Base-by-base conservation (phyloP, 129 eudicot species). In the Tagetes erecta region DNA sequence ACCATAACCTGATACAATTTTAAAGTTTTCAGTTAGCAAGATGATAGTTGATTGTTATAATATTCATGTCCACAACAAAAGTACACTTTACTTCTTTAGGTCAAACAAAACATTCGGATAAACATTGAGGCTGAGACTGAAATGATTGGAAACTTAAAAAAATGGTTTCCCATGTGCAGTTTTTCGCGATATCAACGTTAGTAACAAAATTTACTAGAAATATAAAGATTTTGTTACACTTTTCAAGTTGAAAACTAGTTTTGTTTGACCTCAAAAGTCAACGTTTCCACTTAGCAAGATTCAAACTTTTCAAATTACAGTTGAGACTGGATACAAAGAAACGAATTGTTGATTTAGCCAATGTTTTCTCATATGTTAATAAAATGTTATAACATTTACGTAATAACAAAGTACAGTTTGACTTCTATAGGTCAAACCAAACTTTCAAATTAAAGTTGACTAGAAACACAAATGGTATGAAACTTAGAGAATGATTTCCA, bases 1-100 rank as follows among this genome's bases (percentile, higher is more conserved):
- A 91, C 82, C 80, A 88, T 71, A 64, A 91, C 97, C 97, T 91
- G 87, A 45, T 74, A 52, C 75, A 57, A 68, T 44, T 70, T 67
- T 37, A 2, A 63, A 11, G 12, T 56, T 45, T 67, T 37, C 14
- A 51, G 35, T 72, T n/a, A 70, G 33, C 35, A 34, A 33, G 27
- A 53, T 42, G 3, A 0, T 55, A 55, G 35, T 4, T 55, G 36
- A 56, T 56, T 56, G 30, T 11, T 51, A 6, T 53, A 20, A 53
- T 20, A 55, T 55, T 55, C 11, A 14, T 14, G 35, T 55, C 6
- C 4, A 55, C 27, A 0, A 14, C 10, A 55, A 55, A 55, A 20
- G 0, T 5, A 55, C 60, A 55, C 34, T 27, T 55, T 55, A 55
- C 60, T 55, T 55, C 60, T 0, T 55, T 3, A 20, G 35, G 60